Evolutionary conservation across 495 filamentous ascomycete species (phyloP).

Genomic region (Lophiostoma macrostomum): DNA sequence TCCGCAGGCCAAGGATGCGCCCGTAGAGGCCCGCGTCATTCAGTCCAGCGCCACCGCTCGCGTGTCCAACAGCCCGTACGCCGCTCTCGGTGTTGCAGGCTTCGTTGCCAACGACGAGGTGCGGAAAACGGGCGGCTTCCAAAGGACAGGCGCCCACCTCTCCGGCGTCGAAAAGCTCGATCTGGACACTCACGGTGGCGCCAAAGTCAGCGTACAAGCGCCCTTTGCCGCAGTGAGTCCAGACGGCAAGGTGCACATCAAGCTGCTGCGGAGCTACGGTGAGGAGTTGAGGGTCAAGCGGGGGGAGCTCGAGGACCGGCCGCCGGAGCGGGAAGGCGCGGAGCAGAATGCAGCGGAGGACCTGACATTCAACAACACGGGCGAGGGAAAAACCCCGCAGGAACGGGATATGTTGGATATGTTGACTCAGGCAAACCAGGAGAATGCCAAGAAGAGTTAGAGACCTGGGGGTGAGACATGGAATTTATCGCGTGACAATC

Average conservation of each 20-base stretch:
- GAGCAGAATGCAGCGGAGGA: background rate
- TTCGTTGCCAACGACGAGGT: conserved; percentile 30
- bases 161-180: conserved; percentile 7
- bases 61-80: background rate
- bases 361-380: no score
- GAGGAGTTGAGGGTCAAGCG: background rate
- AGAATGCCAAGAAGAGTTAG: background rate
- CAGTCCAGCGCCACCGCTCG: conserved; percentile 37
- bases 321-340: background rate
- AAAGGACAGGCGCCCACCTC: conserved; percentile 20
- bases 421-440: background rate
- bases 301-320: background rate
- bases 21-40: conserved; percentile 69
- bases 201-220: conserved; percentile 47
- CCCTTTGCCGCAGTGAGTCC: conserved; percentile 56
- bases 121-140: conserved; percentile 13
- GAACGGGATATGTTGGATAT: background rate
- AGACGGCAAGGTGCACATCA: conserved; percentile 42
- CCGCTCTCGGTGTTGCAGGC: conserved; percentile 39
- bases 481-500: no score
- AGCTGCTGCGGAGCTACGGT: background rate
- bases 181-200: conserved; percentile 55
- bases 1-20: conserved; percentile 60
- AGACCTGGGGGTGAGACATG: background rate
- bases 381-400: no score